Percentiles rank a stretch among this genome's conserved stretches.
These are phyloP conservation scores for Hepatocystis sp. DNA, from an alignment of 169 alveolate genomes.

Conservation along the genomic window DNA sequence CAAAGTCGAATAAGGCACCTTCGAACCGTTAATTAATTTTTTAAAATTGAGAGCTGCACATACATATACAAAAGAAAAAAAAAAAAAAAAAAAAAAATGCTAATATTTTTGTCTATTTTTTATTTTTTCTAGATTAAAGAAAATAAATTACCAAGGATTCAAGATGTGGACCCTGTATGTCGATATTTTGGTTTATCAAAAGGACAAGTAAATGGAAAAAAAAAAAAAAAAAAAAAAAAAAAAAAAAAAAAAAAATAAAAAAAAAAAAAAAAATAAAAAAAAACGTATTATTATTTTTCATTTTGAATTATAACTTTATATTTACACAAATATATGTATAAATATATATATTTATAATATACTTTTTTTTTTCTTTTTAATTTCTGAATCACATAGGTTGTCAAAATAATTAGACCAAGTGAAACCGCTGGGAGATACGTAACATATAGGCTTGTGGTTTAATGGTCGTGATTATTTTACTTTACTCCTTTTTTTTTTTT, in stretches of 20 bases:
- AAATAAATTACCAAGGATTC: constrained; percentile 97
- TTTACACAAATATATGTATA: too few relatives aligned
- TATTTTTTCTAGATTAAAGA: constrained; percentile 90
- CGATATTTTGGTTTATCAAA: constrained; percentile 94
- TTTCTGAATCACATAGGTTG: constrained; percentile 84
- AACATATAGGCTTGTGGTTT: constrained; percentile 94
- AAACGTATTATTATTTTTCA: too few relatives aligned
- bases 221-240: constrained; percentile 1
- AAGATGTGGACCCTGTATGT: constrained; percentile 97
- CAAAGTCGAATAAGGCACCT: constrained; percentile 11
- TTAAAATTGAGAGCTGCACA: too few relatives aligned
- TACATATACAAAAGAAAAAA: neutral
- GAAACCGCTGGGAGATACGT: constrained; percentile 99
- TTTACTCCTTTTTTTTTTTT: neutral
- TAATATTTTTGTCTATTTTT: neutral
- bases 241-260: constrained; percentile 2
- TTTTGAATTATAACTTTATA: too few relatives aligned
- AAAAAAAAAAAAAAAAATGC: too few relatives aligned
- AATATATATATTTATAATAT: too few relatives aligned
- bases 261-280: constrained; percentile 4
- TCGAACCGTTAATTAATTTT: too few relatives aligned
- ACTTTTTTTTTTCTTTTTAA: constrained; percentile 1
- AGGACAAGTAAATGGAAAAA: too few relatives aligned
- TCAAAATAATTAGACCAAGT: constrained; percentile 96
- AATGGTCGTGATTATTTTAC: constrained; percentile 2